Conservation (phyloP, 352 stramenopile species). For the Elongisporangium anandrum region DNA sequence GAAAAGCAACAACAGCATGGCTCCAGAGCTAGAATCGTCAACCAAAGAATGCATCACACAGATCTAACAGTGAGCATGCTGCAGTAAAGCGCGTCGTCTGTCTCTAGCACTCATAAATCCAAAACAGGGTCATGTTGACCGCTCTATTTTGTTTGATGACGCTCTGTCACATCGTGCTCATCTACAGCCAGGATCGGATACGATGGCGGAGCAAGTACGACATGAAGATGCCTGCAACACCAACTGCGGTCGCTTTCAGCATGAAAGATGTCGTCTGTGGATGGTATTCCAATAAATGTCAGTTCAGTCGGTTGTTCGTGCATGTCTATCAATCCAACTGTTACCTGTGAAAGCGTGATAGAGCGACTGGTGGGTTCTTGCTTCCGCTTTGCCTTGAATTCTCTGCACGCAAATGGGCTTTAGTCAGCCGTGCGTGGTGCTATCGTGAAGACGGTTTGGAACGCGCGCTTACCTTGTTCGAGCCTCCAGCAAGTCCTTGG, state of each 20-base stretch:
- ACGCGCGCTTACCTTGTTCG: conserved; percentile 8
- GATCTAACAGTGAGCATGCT: neutral
- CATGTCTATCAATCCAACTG: neutral
- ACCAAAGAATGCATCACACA: neutral
- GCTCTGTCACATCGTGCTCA: neutral
- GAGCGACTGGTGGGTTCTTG: neutral
- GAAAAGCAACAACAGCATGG: neutral
- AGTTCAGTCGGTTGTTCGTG: neutral
- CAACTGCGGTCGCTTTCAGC: conserved; percentile 19
- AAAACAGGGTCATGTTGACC: neutral
- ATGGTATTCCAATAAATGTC: neutral
- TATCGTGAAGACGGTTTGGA: too few species aligned
- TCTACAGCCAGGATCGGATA: conserved; percentile 14
- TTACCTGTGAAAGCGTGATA: neutral
- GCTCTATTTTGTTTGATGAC: neutral
- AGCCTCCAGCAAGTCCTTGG: conserved; percentile 18
- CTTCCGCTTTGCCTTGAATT: neutral
- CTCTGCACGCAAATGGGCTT: neutral
- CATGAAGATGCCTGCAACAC: conserved; percentile 22
- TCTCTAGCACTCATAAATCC: neutral
- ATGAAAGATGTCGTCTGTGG: conserved; percentile 11
- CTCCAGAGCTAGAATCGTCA: neutral
- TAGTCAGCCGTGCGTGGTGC: too few species aligned
- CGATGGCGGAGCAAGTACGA: conserved; percentile 30
- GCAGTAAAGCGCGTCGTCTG: neutral